phyloP scores from a whole-genome alignment of 192 early-diverging fungal species.

The Diversispora eburnea region DNA sequence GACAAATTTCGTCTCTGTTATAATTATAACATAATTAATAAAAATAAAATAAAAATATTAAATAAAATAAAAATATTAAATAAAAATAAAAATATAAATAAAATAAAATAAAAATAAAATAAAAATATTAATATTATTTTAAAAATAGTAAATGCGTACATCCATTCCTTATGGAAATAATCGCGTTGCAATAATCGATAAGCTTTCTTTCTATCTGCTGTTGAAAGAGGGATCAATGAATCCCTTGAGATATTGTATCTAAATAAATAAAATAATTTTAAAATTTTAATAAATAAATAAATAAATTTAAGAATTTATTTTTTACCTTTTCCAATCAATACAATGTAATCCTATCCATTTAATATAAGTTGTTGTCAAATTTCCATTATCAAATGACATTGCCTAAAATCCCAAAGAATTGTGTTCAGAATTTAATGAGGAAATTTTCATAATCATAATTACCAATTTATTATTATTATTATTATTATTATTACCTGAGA shows the following conservation, averaged over 20 bases:
- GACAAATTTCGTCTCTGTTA: slow-evolving; percentile 6
- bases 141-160: slow-evolving; percentile 1
- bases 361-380: slow-evolving; percentile 10
- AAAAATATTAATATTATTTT: not conserved
- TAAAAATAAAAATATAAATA: not conserved
- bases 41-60: not conserved
- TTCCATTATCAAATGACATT: slow-evolving; percentile 27
- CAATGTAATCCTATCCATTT: slow-evolving; percentile 23
- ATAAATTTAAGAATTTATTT: not conserved
- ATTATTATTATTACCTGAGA: slow-evolving; percentile 16
- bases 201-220: slow-evolving; percentile 18
- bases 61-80: too few species aligned
- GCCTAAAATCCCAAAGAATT: not conserved
- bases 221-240: slow-evolving; percentile 7
- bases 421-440: too few species aligned
- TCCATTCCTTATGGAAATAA: slow-evolving; percentile 22
- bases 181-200: not conserved
- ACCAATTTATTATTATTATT: not conserved
- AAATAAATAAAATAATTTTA: not conserved
- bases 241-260: slow-evolving; percentile 23
- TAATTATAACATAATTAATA: not conserved
- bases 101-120: too few species aligned
- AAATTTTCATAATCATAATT: not conserved
- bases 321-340: slow-evolving; percentile 6
- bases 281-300: not conserved